A percentile compares a stretch with the other conserved stretches of the same genome.
These are phyloP conservation scores for Abrus pulchellus DNA, from an alignment of 306 rosid genomes.

Conservation along the genomic window DNA sequence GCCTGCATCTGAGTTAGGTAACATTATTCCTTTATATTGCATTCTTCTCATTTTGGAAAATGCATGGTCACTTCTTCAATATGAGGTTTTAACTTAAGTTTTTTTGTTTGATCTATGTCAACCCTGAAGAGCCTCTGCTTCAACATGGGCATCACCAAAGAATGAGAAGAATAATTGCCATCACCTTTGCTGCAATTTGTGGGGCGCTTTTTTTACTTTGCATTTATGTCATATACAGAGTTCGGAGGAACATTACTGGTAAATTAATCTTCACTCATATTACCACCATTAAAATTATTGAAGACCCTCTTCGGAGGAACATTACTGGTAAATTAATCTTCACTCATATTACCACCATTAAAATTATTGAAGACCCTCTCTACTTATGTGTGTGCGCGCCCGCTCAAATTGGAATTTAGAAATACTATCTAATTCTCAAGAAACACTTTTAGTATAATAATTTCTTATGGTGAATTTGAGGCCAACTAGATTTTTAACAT, in stretches of 20 bases:
- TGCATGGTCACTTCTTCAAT: not conserved
- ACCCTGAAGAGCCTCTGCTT: not conserved
- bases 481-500: no score
- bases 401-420: no score
- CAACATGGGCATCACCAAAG: not conserved
- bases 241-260: not conserved
- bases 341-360: no score
- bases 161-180: not conserved
- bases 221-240: not conserved
- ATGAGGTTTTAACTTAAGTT: not conserved
- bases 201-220: not conserved
- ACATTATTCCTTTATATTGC: no score
- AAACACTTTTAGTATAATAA: no score
- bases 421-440: no score
- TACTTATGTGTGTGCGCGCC: no score
- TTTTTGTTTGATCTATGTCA: not conserved
- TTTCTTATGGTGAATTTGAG: no score
- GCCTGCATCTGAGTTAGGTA: conserved; percentile 44
- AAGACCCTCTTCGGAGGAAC: not conserved
- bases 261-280: not conserved
- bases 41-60: not conserved
- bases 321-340: no score
- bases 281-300: not conserved
- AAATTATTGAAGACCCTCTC: no score
- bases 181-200: not conserved